Percentiles rank a stretch among this genome's conserved stretches.
Evolutionary conservation across 129 eudicot species (phyloP).

Genomic region (Flaveria ramosissima): DNA sequence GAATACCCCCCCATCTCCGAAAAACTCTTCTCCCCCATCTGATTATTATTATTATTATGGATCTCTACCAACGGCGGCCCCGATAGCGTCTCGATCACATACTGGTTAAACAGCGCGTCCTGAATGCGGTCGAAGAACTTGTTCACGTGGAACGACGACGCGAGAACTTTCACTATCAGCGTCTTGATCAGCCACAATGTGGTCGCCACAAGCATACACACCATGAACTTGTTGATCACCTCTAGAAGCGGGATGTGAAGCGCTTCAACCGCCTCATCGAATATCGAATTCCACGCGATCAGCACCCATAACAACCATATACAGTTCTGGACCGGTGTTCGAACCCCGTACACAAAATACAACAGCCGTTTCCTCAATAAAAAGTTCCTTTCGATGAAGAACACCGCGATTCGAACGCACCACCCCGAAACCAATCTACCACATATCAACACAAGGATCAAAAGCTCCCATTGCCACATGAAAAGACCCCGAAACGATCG

Average conservation of each 20-base stretch:
- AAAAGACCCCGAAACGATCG: conserved; percentile 33
- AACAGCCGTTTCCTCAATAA: conserved; percentile 31
- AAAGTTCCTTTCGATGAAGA: conserved; percentile 40
- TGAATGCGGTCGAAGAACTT: conserved; percentile 44
- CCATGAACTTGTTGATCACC: conserved; percentile 39
- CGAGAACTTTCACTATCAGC: conserved; percentile 40
- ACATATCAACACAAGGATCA: conserved; percentile 38
- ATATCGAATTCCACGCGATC: conserved; percentile 37
- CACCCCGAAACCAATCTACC: conserved; percentile 47
- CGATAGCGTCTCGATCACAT: conserved; percentile 40
- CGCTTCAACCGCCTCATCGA: conserved; percentile 26
- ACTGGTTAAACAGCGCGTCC: conserved; percentile 42
- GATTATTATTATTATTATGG: conserved; percentile 18
- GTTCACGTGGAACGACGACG: conserved; percentile 41
- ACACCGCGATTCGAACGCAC: conserved; percentile 36
- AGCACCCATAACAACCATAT: conserved; percentile 42
- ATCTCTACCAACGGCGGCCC: conserved; percentile 44
- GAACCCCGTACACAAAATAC: conserved; percentile 43
- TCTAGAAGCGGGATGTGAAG: conserved; percentile 31
- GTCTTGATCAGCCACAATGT: conserved; percentile 42
- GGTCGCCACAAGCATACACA: conserved; percentile 41
- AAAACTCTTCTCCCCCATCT: conserved; percentile 28
- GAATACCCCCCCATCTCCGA: conserved; percentile 25
- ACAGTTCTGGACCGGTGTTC: conserved; percentile 42
- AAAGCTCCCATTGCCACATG: conserved; percentile 48